phyloP scores from a whole-genome alignment of 2,329 filamentous ascomycete genomes.

The Cladobotryum protrusum region DNA sequence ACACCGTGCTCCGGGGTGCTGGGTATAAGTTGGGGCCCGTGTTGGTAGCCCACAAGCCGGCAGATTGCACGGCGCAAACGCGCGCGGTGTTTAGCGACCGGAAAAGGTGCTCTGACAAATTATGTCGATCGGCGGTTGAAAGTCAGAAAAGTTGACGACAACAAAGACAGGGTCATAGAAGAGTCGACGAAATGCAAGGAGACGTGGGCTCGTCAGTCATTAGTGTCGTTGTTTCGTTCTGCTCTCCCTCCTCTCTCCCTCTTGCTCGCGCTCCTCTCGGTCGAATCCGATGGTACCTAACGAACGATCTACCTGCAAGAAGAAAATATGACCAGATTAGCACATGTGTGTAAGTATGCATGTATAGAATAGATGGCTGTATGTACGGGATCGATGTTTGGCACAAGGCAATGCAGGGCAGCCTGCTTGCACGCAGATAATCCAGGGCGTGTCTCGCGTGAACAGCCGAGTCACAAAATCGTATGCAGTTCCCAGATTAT shows the following conservation, averaged over 20 bases:
- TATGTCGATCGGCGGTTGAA: not conserved
- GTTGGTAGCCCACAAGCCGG: slow-evolving; percentile 12
- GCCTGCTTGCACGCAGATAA: not conserved
- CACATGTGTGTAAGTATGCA: slow-evolving; percentile 4
- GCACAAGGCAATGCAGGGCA: not conserved
- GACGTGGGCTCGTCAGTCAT: slow-evolving; percentile 1
- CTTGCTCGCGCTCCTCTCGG: not conserved
- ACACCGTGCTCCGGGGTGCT: not conserved
- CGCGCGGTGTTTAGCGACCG: slow-evolving; percentile 7
- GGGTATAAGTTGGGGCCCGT: slow-evolving; percentile 4
- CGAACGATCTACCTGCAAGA: slow-evolving; percentile 1
- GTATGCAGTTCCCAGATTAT: not conserved
- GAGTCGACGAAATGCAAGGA: slow-evolving; percentile 1
- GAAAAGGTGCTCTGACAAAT: not conserved
- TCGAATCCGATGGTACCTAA: slow-evolving; percentile 4
- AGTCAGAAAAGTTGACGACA: not conserved
- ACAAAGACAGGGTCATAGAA: not conserved
- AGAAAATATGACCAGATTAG: slow-evolving; percentile 5
- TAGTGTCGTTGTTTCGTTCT: not conserved
- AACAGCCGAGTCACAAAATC: not conserved
- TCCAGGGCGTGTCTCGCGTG: not conserved
- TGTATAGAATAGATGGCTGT: not conserved
- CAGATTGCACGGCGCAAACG: slow-evolving; percentile 12
- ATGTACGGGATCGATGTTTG: not conserved
- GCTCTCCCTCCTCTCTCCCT: not conserved